Base-by-base conservation (phyloP, 306 rosid species). In the Begonia loranthoides region DNA sequence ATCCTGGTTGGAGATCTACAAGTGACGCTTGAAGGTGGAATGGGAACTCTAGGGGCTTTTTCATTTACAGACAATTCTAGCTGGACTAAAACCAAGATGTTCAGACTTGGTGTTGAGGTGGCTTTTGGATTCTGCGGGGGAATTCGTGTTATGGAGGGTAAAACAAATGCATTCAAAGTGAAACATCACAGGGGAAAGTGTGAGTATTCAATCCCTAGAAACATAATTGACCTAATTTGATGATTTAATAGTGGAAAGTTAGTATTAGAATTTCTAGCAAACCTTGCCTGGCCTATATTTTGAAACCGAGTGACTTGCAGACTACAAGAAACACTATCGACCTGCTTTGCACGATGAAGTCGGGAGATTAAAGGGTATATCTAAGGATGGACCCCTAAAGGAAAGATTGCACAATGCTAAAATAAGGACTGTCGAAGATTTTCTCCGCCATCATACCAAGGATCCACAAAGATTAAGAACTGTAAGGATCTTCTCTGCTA, bases 181-280 rank as follows among this genome's bases (percentile, higher is more conserved):
- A 83, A 83, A 75, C 90, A 87, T 87, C 96, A 87, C 49, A 71
- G 96, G 69, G 96, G 96, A 66, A 94, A 87, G 83, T 69, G 96
- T 87, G 63, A 87, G 88, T 77, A 66, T 50, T 59, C 60, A 41
- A 59, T 28, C 36, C 36, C 36, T 28, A 28, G 8, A 4, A 28
- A 28, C 36, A 28, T 28, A 28, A 7, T 3, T 4, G 5, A 28
- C 36, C 36, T 28, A 28, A 28, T 28, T 28, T 5, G 5, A 28
- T 5, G 36, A 28, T 5, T 28, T 4, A 28, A 8, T 28, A 1
- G 0, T 4, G 36, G 36, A 28, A 28, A 4, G 36, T 28, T 24
- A n/a, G n/a, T n/a, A n/a, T n/a, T n/a, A n/a, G n/a, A 24, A 24
- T 24, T 28, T 28, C 9, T 28, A 28, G 36, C 36, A 28, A 3